Evolutionary conservation across 2,329 filamentous ascomycete genomes (phyloP).

Genomic region (Myotisia sp.): DNA sequence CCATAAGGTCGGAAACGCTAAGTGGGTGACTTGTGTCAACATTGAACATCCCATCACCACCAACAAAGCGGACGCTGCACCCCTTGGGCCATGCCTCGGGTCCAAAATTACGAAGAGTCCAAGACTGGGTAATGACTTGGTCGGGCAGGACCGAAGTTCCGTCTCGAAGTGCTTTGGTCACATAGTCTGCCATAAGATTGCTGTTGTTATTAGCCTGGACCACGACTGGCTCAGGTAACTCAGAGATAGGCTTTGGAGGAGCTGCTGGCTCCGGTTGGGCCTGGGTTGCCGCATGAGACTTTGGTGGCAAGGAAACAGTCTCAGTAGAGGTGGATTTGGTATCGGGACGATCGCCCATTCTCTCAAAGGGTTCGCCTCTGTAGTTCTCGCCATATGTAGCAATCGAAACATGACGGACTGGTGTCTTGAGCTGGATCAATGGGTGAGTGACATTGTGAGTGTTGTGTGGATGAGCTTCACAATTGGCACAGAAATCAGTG

Average conservation of each 20-base stretch:
- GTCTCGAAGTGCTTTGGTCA: constrained; percentile 65
- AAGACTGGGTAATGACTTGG: constrained; percentile 72
- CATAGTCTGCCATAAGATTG: constrained; percentile 47
- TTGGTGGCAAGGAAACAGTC: constrained; percentile 31
- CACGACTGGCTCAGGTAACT: constrained; percentile 23
- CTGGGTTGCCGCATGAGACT: constrained; percentile 42
- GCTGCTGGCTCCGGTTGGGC: constrained; percentile 45
- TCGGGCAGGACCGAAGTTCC: constrained; percentile 58
- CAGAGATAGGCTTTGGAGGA: neutral
- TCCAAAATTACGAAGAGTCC: constrained; percentile 79
- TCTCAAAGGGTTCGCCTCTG: constrained; percentile 48
- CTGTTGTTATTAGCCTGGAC: constrained; percentile 13
- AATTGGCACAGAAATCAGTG: constrained; percentile 85
- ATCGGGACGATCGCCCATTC: constrained; percentile 53
- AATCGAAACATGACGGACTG: constrained; percentile 74
- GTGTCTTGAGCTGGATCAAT: constrained; percentile 90
- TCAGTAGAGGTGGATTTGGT: constrained; percentile 40
- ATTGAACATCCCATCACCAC: constrained; percentile 92
- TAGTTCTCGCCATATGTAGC: constrained; percentile 68
- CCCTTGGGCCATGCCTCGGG: constrained; percentile 69
- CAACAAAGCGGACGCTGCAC: constrained; percentile 79
- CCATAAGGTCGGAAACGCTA: constrained; percentile 60
- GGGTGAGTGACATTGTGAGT: constrained; percentile 91
- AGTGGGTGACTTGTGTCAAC: constrained; percentile 66
- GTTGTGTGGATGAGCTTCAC: constrained; percentile 75